These are phyloP conservation scores for Solanum virginianum DNA, from an alignment of 257 asterid genomes.

Conservation along the genomic window DNA sequence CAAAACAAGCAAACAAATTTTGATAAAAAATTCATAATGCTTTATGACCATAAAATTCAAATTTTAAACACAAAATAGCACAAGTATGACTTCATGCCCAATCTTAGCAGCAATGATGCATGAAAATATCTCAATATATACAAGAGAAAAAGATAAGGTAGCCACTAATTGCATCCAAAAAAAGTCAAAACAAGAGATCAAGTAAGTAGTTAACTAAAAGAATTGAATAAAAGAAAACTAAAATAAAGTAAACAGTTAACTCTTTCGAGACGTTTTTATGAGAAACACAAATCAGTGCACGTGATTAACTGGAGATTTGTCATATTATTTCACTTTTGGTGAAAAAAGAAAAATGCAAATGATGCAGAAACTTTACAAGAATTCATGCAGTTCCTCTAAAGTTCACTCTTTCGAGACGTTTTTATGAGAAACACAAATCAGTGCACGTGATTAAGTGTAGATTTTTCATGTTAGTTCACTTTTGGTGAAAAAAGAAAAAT, in stretches of 20 bases:
- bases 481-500: background rate
- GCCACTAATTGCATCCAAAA: background rate
- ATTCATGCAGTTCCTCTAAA: background rate
- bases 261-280: background rate
- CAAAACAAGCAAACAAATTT: background rate
- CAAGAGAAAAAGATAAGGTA: background rate
- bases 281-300: background rate
- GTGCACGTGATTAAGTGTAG: background rate
- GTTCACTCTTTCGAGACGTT: background rate
- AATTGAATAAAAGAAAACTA: background rate
- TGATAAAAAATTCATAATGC: background rate
- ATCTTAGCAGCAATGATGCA: background rate
- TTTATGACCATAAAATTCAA: background rate
- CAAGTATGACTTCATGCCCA: background rate
- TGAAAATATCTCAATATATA: background rate
- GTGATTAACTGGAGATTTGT: background rate
- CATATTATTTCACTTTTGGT: background rate
- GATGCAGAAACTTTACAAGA: background rate
- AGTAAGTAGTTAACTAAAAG: background rate
- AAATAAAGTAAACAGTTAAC: background rate
- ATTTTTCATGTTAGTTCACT: background rate
- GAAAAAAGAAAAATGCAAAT: background rate
- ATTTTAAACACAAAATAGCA: background rate
- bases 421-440: background rate
- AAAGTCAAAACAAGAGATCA: background rate